Percentiles rank a stretch among this genome's conserved stretches.
These are phyloP conservation scores for Sideroxylon spinosum DNA, from an alignment of 179 eudicot species.

Conservation along the genomic window DNA sequence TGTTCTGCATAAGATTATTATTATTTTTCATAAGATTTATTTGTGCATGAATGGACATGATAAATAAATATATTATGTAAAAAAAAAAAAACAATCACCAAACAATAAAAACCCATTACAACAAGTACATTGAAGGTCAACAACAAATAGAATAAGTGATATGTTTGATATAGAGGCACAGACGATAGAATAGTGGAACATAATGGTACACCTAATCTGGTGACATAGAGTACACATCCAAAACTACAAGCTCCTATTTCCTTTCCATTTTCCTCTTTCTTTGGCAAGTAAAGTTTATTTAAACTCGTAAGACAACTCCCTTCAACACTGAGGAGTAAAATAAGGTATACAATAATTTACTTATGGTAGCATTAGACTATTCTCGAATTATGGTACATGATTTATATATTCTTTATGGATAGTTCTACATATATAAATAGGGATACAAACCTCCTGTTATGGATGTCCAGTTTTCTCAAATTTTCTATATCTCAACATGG, in stretches of 20 bases:
- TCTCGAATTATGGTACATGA: no score
- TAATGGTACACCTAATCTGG: neutral
- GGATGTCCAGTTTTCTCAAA: no score
- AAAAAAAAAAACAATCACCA: neutral
- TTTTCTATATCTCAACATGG: no score
- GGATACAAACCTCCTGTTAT: no score
- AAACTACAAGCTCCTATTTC: neutral
- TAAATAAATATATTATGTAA: neutral
- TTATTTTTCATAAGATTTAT: neutral
- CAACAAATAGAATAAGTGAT: neutral
- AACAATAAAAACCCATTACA: neutral
- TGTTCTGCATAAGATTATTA: slow-evolving; percentile 34
- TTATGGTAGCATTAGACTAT: no score
- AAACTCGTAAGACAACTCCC: neutral
- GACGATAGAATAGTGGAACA: neutral
- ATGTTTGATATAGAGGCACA: neutral
- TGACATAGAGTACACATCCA: neutral
- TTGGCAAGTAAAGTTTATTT: neutral
- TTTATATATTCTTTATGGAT: no score
- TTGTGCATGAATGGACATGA: neutral
- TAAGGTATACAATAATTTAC: no score
- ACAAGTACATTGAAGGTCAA: neutral
- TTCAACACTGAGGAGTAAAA: neutral
- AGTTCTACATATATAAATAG: no score
- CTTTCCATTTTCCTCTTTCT: neutral